Conservation (phyloP, 495 filamentous ascomycete genomes). For the Neohortaea acidophila region DNA sequence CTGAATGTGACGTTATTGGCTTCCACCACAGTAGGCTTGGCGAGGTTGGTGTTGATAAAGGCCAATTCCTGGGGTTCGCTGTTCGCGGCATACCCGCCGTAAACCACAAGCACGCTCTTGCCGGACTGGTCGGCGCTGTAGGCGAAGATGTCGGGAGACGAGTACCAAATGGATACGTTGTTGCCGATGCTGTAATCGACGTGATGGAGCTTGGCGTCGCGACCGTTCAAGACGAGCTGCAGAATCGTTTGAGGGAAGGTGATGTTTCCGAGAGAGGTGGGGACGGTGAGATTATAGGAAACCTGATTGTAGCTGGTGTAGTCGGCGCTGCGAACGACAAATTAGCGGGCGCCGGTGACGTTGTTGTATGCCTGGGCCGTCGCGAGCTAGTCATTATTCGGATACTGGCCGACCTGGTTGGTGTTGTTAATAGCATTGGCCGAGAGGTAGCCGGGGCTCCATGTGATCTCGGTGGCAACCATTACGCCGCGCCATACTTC, state of each 20-base stretch:
- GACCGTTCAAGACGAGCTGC: slow-evolving; percentile 47
- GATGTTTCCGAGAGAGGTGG: slow-evolving; percentile 44
- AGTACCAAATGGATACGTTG: slow-evolving; percentile 56
- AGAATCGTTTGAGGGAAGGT: slow-evolving; percentile 49
- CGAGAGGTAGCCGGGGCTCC: slow-evolving; percentile 34
- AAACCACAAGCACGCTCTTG: slow-evolving; percentile 50
- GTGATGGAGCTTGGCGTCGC: slow-evolving; percentile 63
- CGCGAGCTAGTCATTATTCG: background rate
- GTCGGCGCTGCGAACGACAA: slow-evolving; percentile 45
- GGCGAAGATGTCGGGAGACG: slow-evolving; percentile 61
- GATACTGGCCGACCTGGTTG: slow-evolving; percentile 27
- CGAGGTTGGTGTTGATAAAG: slow-evolving; percentile 31
- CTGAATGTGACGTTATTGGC: slow-evolving; percentile 33
- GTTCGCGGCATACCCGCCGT: slow-evolving; percentile 53
- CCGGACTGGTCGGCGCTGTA: slow-evolving; percentile 26
- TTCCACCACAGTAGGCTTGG: slow-evolving; percentile 34
- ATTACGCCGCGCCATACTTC: slow-evolving; percentile 66
- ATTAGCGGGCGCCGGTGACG: no score
- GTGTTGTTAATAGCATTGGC: slow-evolving; percentile 34
- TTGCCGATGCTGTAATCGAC: slow-evolving; percentile 53
- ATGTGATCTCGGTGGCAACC: slow-evolving; percentile 48
- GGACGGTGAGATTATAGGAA: slow-evolving; percentile 44
- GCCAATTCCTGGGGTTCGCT: slow-evolving; percentile 57
- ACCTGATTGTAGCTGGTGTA: slow-evolving; percentile 41
- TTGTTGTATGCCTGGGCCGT: no score